Evolutionary conservation across 106 monocot species (phyloP).

Genomic region (Alisma plantagoaquatica): DNA sequence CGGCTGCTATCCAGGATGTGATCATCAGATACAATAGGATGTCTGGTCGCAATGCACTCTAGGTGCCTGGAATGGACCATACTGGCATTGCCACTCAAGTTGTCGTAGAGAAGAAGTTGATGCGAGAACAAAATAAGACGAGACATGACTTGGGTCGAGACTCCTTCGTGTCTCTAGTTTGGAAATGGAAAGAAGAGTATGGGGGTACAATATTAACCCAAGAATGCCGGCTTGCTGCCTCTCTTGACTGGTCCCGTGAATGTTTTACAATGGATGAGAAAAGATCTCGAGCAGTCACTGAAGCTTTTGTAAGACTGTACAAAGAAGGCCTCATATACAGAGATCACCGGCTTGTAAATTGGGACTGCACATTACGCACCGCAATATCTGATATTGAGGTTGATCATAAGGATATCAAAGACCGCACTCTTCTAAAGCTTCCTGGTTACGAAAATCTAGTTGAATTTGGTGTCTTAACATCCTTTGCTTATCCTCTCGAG

Average conservation of each 20-base stretch:
- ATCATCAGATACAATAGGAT: constrained; percentile 81
- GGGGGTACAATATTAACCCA: constrained; percentile 91
- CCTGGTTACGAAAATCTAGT: constrained; percentile 64
- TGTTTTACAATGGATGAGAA: constrained; percentile 84
- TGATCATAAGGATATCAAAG: constrained; percentile 80
- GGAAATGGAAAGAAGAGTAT: constrained; percentile 93
- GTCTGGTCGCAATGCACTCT: constrained; percentile 90
- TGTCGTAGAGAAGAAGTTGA: constrained; percentile 93
- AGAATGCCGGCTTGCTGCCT: constrained; percentile 80
- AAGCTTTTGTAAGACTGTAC: constrained; percentile 73
- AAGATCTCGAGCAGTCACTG: constrained; percentile 64
- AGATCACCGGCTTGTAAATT: constrained; percentile 92
- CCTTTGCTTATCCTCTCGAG: constrained; percentile 90
- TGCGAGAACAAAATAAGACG: constrained; percentile 70
- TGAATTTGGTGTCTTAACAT: constrained; percentile 80
- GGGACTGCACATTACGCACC: constrained; percentile 91
- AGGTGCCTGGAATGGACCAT: constrained; percentile 99
- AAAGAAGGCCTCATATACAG: constrained; percentile 69
- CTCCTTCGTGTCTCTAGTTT: constrained; percentile 77
- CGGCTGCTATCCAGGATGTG: constrained; percentile 82
- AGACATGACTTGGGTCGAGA: constrained; percentile 92
- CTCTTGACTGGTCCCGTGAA: constrained; percentile 97
- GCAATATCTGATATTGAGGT: constrained; percentile 99
- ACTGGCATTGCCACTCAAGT: constrained; percentile 99
- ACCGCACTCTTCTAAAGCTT: constrained; percentile 53